Percentiles rank a stretch among this genome's conserved stretches.
Evolutionary conservation across 2,329 filamentous ascomycete genomes (phyloP).

Genomic region (Pseudogymnoascus sp.): DNA sequence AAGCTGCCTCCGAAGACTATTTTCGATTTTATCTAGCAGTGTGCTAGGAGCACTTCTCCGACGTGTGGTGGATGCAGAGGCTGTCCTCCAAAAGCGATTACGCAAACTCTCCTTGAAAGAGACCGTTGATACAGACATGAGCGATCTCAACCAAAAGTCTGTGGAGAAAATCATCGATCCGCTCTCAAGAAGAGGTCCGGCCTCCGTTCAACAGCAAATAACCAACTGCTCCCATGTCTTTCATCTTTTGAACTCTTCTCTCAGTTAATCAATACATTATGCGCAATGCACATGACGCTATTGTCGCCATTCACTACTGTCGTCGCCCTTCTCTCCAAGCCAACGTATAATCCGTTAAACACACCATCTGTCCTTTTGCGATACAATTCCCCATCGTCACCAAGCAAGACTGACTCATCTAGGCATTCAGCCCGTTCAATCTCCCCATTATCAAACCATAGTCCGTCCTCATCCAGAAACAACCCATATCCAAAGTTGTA

Average conservation of each 20-base stretch:
- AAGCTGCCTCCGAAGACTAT: too few species aligned
- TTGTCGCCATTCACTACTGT: not conserved
- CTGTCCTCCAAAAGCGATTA: too few species aligned
- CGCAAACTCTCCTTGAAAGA: too few species aligned
- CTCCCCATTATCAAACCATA: not conserved
- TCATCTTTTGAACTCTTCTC: not conserved
- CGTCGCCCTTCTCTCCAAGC: not conserved
- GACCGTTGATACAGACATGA: too few species aligned
- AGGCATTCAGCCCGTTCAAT: not conserved
- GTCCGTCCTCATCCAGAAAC: not conserved
- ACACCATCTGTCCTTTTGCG: not conserved
- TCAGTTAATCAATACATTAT: not conserved
- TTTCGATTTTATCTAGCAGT: too few species aligned
- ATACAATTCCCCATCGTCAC: not conserved
- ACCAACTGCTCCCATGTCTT: too few species aligned
- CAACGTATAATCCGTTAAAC: not conserved
- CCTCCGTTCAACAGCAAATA: too few species aligned
- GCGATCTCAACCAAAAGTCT: too few species aligned
- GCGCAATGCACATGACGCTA: not conserved
- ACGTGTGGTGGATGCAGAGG: too few species aligned
- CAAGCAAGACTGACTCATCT: not conserved
- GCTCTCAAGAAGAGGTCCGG: too few species aligned
- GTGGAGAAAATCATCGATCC: too few species aligned
- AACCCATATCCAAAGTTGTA: not conserved
- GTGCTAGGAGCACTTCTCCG: too few species aligned